Evolutionary conservation across 805 yeast species (phyloP).

Genomic region (Myxozyma neotropica): DNA sequence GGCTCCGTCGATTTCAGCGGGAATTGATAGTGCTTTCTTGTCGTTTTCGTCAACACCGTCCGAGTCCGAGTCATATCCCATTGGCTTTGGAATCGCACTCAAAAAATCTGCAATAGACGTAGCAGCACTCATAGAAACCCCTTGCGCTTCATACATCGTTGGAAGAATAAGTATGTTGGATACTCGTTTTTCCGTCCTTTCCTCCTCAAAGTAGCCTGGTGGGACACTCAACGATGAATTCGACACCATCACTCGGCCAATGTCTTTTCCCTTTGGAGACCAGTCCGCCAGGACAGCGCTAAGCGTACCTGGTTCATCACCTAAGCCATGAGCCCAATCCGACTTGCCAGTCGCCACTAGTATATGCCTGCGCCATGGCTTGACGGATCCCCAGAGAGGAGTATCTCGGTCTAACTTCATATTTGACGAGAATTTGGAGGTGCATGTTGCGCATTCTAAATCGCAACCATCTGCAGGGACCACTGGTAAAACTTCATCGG

Average conservation of each 20-base stretch:
- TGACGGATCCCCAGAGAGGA: slow-evolving; percentile 70
- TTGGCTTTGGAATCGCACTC: slow-evolving; percentile 42
- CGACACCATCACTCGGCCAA: slow-evolving; percentile 51
- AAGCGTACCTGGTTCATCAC: slow-evolving; percentile 51
- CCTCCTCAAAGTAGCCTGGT: slow-evolving; percentile 48
- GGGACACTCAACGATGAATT: slow-evolving; percentile 57
- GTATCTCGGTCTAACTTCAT: slow-evolving; percentile 49
- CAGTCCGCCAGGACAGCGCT: slow-evolving; percentile 48
- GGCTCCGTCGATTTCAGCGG: slow-evolving; percentile 42
- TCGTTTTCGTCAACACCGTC: neutral
- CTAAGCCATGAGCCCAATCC: slow-evolving; percentile 84
- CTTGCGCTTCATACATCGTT: slow-evolving; percentile 68
- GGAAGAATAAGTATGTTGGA: slow-evolving; percentile 73
- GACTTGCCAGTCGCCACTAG: slow-evolving; percentile 79
- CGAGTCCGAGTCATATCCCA: neutral
- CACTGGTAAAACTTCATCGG: slow-evolving; percentile 12
- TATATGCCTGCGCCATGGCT: slow-evolving; percentile 69
- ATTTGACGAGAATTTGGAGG: slow-evolving; percentile 55
- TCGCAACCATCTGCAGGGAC: slow-evolving; percentile 28
- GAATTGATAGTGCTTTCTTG: slow-evolving; percentile 38
- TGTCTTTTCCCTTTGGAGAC: slow-evolving; percentile 35
- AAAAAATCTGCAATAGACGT: slow-evolving; percentile 49
- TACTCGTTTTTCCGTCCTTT: slow-evolving; percentile 48
- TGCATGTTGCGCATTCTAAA: slow-evolving; percentile 54
- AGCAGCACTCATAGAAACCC: slow-evolving; percentile 51